Evolutionary conservation across 2,329 filamentous ascomycete species (phyloP), one percentile per base, ranked within the genome.

Genomic region (Nectriaceae sp.): DNA sequence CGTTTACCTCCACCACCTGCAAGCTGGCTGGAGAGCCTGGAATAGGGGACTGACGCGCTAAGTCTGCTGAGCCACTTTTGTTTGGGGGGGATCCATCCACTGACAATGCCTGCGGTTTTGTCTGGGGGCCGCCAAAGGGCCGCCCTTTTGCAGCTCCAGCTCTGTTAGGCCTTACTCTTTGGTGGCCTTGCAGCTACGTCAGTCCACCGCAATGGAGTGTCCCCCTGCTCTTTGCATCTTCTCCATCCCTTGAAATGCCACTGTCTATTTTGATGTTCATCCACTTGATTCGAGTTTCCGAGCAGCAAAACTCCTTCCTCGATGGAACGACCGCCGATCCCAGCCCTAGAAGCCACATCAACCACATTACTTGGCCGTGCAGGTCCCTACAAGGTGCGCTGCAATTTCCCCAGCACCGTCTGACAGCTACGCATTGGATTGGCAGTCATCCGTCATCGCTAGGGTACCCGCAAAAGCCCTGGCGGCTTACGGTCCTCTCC

Each of bases 1-100:
- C 57, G 49, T 58, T 60, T 59, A 41, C 37, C 37, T 44, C 26
- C 15, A 8, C 24, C 37, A 40, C 24, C 42, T 47, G 46, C 42
- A 42, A 55, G 53, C 50, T 54, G 53, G 42, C 35, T 44, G 42
- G 42, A 29, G 42, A 20, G 16, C 42, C 47, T 52, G 60, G 62
- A n/a, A 64, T 64, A 64, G 61, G 61, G 60, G 61, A 64, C 61
- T 43, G 39, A 59, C 54, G 50, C 59, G 58, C 60, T 63, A 63
- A 58, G 58, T 51, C 50, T 57, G 62, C 62, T 65, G 60, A 65
- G 62, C 62, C 62, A 64, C 62, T 55, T 58, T 44, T 53, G 46
- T 61, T 59, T 56, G 47, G 49, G 50, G 54, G 58, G 57, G 57
- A 54, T 56, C 57, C 57, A 50, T 59, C 47, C 51, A 55, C 59